Evolutionary conservation across 805 yeast species (phyloP), one percentile per base, ranked within the genome.

Genomic region (Metschnikowia lachancei): DNA sequence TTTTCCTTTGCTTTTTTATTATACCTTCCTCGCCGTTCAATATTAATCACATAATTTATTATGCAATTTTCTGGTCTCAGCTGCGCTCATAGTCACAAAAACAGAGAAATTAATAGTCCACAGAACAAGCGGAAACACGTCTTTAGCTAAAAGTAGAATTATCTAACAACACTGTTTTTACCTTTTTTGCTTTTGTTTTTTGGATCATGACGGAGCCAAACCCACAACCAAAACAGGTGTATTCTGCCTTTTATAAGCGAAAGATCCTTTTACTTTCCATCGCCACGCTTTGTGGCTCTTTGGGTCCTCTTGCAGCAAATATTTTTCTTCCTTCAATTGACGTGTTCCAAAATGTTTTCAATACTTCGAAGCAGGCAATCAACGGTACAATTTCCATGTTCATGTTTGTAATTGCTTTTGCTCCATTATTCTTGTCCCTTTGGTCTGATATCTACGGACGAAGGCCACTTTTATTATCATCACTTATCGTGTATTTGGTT

Each of bases 251-350:
- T 39, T 30, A 44, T 16, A 36, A 28, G 28, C 39, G 52, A 13
- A 59, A 58, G 8, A 24, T 52, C 1, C 45, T 69, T 3, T 64
- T 77, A 16, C 52, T 74, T n/a, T 47, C 54, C 4, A 63, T 78
- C 26, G 69, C 77, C 18, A 74, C 80, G 1, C 52, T 65, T 16
- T 74, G 79, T 20, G 83, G 82, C 1, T 76, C 77, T 48, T 53
- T 78, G 43, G 84, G 84, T 0, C 84, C 84, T 0, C 62, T 78
- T 40, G 67, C 81, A 9, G 83, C 83, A 2, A 80, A 79, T 50
- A 77, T 80, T 19, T 80, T 78, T 53, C 75, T 80, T 29, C 83
- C 84, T 4, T 66, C 81, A 2, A 52, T 79, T 7, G 82, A 81
- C 2, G 60, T 70, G 7, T 56, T 78, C 19, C 69, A 73, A 51